phyloP scores from a whole-genome alignment of 23 red algal species.

The Chondrus crispus region DNA sequence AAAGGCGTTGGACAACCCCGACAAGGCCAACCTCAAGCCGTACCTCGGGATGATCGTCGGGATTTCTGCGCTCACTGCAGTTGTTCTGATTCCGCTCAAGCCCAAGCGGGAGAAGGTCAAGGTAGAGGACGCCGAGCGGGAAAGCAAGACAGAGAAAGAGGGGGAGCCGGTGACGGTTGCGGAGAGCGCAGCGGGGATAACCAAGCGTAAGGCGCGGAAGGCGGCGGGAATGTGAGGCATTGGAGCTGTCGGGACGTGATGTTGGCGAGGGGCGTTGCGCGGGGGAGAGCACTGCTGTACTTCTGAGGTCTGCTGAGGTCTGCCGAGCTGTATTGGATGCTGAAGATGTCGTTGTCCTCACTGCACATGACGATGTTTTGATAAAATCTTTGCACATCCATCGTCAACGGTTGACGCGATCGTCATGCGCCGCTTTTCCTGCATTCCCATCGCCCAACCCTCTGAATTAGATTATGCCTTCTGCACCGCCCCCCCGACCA shows the following conservation, averaged over 20 bases:
- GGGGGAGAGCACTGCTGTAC: no score
- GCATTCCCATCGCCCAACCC: no score
- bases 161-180: neutral
- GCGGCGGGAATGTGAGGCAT: neutral
- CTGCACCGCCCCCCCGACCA: no score
- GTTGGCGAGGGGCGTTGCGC: no score
- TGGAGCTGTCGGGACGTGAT: neutral
- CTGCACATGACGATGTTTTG: no score
- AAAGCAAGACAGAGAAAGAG: neutral
- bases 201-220: neutral
- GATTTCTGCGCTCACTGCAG: conserved; percentile 23
- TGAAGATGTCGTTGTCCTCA: no score
- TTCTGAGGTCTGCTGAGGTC: no score
- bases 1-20: conserved; percentile 29
- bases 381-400: no score
- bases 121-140: neutral
- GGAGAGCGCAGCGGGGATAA: neutral
- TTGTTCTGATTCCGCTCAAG: conserved; percentile 13
- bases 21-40: conserved; percentile 43
- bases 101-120: conserved; percentile 4
- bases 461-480: no score
- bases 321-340: no score
- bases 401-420: no score
- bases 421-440: no score
- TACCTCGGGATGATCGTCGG: conserved; percentile 36